A percentile compares a stretch with the other conserved stretches of the same genome.
Conservation (phyloP, 1,284 basidiomycete genomes). For the Microbotryum violaceum region DNA sequence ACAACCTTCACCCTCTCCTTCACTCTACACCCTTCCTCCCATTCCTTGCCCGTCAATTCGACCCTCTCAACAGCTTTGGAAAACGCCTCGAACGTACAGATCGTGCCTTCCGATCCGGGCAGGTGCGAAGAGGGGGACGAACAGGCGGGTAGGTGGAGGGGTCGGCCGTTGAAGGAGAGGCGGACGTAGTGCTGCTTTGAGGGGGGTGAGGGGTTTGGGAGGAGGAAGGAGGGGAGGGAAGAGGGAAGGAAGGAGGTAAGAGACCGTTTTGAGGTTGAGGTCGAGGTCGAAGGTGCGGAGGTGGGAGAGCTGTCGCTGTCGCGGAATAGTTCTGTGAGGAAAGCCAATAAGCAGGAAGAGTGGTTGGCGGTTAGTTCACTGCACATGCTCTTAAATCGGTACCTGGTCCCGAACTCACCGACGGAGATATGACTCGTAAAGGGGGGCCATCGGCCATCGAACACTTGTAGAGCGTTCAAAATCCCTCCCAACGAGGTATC, state of each 20-base stretch:
- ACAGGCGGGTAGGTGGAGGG: conserved; percentile 19
- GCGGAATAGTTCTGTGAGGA: conserved; percentile 14
- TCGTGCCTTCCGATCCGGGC: conserved; percentile 5
- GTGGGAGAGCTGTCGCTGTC: background rate
- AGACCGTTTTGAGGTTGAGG: background rate
- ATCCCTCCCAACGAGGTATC: conserved; percentile 33
- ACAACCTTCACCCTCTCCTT: background rate
- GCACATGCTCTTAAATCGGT: no score
- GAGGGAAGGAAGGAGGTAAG: conserved; percentile 9
- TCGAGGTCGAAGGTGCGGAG: background rate
- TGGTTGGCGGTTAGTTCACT: no score
- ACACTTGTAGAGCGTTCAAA: conserved; percentile 29
- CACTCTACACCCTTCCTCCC: conserved; percentile 15
- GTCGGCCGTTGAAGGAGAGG: conserved; percentile 19
- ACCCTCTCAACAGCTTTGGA: conserved; percentile 8
- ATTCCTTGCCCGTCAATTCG: conserved; percentile 11
- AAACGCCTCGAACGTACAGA: conserved; percentile 29
- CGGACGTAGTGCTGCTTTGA: conserved; percentile 19
- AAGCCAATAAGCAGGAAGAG: background rate
- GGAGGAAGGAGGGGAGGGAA: background rate
- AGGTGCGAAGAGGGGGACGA: conserved; percentile 8
- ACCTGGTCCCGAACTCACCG: background rate
- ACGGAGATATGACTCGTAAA: conserved; percentile 26
- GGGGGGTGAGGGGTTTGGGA: background rate
- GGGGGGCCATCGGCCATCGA: conserved; percentile 31